A percentile compares a stretch with the other conserved stretches of the same genome.
phyloP scores from a whole-genome alignment of 2,329 filamentous ascomycete genomes.

The Thelonectria olida region DNA sequence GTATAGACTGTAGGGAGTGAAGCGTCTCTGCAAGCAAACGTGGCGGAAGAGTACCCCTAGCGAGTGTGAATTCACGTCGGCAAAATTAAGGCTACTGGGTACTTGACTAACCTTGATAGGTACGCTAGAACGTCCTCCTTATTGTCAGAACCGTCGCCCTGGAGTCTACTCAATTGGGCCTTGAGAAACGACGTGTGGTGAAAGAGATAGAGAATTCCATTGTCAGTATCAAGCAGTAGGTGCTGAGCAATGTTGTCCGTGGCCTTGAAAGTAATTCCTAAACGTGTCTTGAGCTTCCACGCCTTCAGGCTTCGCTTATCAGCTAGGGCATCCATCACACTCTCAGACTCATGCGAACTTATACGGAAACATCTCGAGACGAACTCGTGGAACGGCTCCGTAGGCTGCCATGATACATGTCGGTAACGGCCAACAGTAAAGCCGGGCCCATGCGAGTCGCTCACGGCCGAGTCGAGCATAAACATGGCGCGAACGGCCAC shows the following conservation, averaged over 20 bases:
- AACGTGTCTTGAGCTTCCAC: not conserved
- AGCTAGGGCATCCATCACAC: not conserved
- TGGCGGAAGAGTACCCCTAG: conserved; percentile 3
- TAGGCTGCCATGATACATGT: not conserved
- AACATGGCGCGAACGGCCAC: not conserved
- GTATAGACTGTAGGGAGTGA: conserved; percentile 1
- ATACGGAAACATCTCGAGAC: not conserved
- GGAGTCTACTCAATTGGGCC: not conserved
- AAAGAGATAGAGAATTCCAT: not conserved
- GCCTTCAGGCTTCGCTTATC: not conserved
- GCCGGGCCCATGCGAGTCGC: not conserved
- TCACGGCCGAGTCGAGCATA: not conserved
- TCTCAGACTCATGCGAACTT: not conserved
- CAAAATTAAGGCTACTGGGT: too few species aligned
- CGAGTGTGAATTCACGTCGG: not conserved
- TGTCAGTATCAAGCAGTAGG: not conserved
- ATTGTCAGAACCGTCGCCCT: not conserved
- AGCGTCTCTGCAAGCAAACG: conserved; percentile 11
- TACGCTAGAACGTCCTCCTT: not conserved
- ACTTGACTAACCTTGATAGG: not conserved
- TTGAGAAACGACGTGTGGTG: conserved; percentile 5
- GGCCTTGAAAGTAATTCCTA: not conserved
- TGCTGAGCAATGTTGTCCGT: conserved; percentile 4
- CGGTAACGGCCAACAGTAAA: not conserved
- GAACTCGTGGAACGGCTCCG: not conserved